Percentiles rank a stretch among this genome's conserved stretches.
Conservation (phyloP, 163 green algal species). For the Volvox carteri region DNA sequence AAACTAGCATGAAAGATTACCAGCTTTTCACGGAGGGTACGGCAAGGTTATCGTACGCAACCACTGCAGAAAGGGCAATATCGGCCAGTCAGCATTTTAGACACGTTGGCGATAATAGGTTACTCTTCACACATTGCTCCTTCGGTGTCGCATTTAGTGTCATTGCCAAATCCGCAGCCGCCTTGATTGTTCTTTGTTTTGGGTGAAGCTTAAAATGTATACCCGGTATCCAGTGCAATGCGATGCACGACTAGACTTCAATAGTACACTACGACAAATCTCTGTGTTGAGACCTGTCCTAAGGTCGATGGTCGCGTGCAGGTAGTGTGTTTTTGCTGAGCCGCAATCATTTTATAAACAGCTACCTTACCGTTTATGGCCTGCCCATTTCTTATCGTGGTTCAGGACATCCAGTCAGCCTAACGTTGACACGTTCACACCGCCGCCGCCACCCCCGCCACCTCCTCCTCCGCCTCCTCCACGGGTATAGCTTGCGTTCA, state of each 20-base stretch:
- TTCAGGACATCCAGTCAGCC: conserved; percentile 37
- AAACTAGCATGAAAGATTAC: no score
- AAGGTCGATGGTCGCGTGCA: neutral
- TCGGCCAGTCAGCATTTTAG: no score
- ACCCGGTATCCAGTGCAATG: neutral
- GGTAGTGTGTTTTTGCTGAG: neutral
- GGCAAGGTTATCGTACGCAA: no score
- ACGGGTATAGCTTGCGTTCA: conserved; percentile 27
- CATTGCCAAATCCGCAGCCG: no score
- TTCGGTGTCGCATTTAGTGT: no score
- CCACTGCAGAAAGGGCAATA: no score
- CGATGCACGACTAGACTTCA: neutral
- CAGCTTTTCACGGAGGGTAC: no score
- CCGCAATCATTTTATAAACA: no score
- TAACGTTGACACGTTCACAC: conserved; percentile 41
- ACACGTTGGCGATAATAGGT: no score
- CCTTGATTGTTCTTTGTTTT: no score
- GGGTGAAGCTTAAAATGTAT: conserved; percentile 3
- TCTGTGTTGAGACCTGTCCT: neutral
- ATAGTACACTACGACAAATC: neutral
- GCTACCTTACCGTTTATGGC: no score
- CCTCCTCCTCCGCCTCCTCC: conserved; percentile 62
- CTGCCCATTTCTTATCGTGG: neutral
- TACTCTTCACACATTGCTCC: no score
- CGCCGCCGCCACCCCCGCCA: conserved; percentile 60